These are phyloP conservation scores for Prunus yedoensis DNA, from an alignment of 331 rosid genomes.

Conservation along the genomic window DNA sequence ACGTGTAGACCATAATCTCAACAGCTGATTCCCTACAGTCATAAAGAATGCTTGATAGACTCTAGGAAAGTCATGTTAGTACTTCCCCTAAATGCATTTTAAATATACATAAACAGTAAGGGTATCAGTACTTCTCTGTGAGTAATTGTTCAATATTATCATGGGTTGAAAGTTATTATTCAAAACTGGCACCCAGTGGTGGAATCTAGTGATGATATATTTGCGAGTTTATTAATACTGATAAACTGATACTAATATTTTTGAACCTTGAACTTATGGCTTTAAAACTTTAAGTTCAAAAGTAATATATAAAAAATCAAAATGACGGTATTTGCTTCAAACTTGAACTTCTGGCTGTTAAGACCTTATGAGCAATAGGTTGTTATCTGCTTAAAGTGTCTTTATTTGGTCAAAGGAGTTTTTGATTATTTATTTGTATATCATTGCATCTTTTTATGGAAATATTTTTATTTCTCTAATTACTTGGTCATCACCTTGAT, in stretches of 20 bases:
- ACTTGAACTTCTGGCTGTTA: background rate
- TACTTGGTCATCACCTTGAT: constrained; percentile 22
- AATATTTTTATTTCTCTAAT: constrained; percentile 3
- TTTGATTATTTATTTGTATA: background rate
- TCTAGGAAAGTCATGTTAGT: background rate
- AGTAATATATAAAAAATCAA: too few species aligned
- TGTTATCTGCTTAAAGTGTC: background rate
- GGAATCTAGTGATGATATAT: background rate
- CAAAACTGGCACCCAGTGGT: background rate
- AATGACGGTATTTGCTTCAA: too few species aligned
- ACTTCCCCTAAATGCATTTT: background rate
- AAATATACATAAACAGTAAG: background rate
- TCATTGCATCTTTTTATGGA: background rate
- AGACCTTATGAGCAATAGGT: background rate
- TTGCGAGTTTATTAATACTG: background rate
- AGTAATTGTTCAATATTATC: background rate
- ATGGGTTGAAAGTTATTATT: too few species aligned
- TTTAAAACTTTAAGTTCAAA: background rate
- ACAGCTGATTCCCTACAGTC: background rate
- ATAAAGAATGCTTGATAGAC: background rate
- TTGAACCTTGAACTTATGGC: background rate
- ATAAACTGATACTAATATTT: background rate
- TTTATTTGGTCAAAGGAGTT: background rate
- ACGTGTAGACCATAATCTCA: background rate
- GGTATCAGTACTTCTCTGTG: background rate